Evolutionary conservation across 371 early-diverging fungal genomes (phyloP), one percentile per base, ranked within the genome.

Genomic region (Saksenaea oblongispora): DNA sequence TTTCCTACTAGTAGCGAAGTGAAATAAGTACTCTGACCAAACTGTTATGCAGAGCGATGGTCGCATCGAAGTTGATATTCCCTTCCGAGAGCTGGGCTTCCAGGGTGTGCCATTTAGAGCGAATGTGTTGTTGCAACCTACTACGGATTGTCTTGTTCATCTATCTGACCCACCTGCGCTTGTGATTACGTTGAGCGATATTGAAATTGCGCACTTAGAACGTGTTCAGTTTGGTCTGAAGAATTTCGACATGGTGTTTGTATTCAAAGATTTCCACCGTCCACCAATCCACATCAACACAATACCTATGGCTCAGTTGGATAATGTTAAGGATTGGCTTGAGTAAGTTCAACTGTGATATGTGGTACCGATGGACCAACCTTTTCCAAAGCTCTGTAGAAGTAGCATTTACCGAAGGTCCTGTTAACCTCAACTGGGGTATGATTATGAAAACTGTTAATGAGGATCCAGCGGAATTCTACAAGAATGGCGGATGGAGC

Each of bases 241-340:
- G 86, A 98, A 98, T 74, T 99, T 99, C 82, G 99, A 99, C 85
- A 83, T 99, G 85, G 99, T 99, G 2, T 95, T 99, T 84, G 91
- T 99, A 2, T 96, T 96, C 79, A 98, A 98, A 73, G 98, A 99
- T 73, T 97, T 92, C 75, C 84, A 87, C 27, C 85, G 91, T 44
- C 69, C 94, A 5, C 96, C 95, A 0, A 90, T 95, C n/a, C 97
- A 98, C 59, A 94, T 99, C 78, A 96, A 96, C 70, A 92, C 97
- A 2, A 95, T 99, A 61, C 97, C 98, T 26, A 93, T 94, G 82
- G 88, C 90, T 51, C 92, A 96, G 67, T 80, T 99, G 41, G 96
- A 97, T 65, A 89, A 94, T 68, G 92, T 99, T 63, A 98, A 98
- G 80, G 99, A 98, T 60, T 98, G 98, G 96, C 87, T 99, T 34